A percentile compares a stretch with the other conserved stretches of the same genome.
These are phyloP conservation scores for Nosema muscidifuracis DNA, from an alignment of 371 early-diverging fungal species.

Conservation along the genomic window DNA sequence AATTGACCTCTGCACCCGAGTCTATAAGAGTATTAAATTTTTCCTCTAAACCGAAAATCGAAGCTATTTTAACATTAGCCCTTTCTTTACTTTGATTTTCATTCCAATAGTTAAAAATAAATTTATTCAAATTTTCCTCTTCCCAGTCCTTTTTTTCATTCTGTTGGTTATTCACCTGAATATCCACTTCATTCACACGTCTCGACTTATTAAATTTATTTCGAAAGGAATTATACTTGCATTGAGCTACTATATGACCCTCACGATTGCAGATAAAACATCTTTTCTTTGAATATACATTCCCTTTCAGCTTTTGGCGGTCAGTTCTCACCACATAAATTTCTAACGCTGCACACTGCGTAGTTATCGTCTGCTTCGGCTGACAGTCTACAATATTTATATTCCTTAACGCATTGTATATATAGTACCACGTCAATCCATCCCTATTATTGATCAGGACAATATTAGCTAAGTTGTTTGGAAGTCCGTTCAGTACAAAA, in stretches of 20 bases:
- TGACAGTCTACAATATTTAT: background rate
- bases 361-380: background rate
- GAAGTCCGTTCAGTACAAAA: background rate
- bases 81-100: background rate
- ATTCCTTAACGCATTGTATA: background rate
- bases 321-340: no score
- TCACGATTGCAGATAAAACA: background rate
- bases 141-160: no score
- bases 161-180: no score
- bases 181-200: background rate
- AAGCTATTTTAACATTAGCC: background rate
- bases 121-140: background rate
- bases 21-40: background rate
- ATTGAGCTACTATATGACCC: background rate
- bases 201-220: background rate
- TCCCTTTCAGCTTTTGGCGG: no score
- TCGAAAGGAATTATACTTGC: background rate
- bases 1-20: constrained; percentile 1
- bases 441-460: background rate
- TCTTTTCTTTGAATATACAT: background rate
- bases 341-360: no score
- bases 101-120: constrained; percentile 1
- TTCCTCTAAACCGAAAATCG: background rate
- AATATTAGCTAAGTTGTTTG: background rate
- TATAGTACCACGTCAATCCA: background rate